These are phyloP conservation scores for Blastobotrys buckinghamii DNA, from an alignment of 1,139 yeast genomes.

Conservation along the genomic window DNA sequence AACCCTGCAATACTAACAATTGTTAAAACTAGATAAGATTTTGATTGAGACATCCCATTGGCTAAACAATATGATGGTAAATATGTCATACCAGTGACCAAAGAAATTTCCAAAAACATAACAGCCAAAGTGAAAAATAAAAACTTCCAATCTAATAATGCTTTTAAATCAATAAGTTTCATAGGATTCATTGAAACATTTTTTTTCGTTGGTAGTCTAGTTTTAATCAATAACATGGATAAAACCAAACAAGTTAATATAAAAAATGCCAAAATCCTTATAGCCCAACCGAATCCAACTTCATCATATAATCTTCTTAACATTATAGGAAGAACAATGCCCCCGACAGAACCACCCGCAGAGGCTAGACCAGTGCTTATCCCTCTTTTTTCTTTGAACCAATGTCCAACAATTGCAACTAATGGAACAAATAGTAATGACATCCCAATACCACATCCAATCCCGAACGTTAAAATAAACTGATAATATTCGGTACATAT, in stretches of 20 bases:
- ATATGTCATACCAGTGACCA: conserved; percentile 49
- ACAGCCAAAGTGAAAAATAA: conserved; percentile 39
- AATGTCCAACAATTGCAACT: conserved; percentile 56
- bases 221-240: conserved; percentile 31
- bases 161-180: conserved; percentile 27
- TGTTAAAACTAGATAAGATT: conserved; percentile 44
- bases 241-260: conserved; percentile 31
- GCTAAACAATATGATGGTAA: conserved; percentile 51
- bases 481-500: conserved; percentile 50
- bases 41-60: conserved; percentile 48
- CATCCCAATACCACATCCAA: conserved; percentile 53
- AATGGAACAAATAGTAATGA: conserved; percentile 54
- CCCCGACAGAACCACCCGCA: conserved; percentile 67
- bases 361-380: conserved; percentile 57
- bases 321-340: conserved; percentile 56
- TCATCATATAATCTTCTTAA: conserved; percentile 45
- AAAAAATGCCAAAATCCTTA: conserved; percentile 49
- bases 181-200: background rate
- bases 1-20: conserved; percentile 55
- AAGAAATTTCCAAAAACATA: conserved; percentile 49
- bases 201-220: conserved; percentile 31
- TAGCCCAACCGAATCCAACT: conserved; percentile 55
- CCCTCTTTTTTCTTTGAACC: conserved; percentile 54
- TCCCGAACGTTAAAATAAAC: conserved; percentile 51
- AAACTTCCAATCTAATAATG: conserved; percentile 38